These are phyloP conservation scores for Hibiscus trionum DNA, from an alignment of 345 rosid genomes.

Conservation along the genomic window DNA sequence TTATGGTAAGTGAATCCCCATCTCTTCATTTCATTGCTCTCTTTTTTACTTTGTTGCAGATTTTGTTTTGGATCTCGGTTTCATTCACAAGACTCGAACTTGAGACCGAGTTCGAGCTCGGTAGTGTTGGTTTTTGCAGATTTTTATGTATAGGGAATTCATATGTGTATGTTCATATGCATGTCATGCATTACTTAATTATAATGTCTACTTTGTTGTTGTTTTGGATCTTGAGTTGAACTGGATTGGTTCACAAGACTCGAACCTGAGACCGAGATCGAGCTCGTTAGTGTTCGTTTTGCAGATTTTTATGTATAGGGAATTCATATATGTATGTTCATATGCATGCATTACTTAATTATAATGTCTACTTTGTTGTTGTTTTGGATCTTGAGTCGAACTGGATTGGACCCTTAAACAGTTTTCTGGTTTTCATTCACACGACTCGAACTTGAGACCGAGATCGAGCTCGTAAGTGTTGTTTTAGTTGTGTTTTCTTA, in stretches of 20 bases:
- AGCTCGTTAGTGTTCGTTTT: too few relatives aligned
- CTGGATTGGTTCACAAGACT: too few relatives aligned
- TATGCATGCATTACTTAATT: not conserved
- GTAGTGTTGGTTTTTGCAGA: too few relatives aligned
- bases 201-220: not conserved
- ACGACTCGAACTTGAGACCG: too few relatives aligned
- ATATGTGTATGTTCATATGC: not conserved
- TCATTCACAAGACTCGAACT: too few relatives aligned
- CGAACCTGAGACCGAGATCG: too few relatives aligned
- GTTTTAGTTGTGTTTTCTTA: constrained; percentile 3
- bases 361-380: not conserved
- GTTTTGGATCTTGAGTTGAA: too few relatives aligned
- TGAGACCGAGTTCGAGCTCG: too few relatives aligned
- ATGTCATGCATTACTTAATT: not conserved
- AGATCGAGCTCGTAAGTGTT: not conserved
- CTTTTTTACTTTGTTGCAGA: not conserved
- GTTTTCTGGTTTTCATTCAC: too few relatives aligned
- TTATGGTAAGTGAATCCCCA: constrained; percentile 23
- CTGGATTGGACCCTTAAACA: too few relatives aligned
- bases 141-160: not conserved
- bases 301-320: not conserved
- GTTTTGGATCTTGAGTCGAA: too few relatives aligned
- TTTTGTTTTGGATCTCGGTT: too few relatives aligned
- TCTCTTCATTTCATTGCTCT: not conserved
- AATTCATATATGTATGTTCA: not conserved